A percentile compares a stretch with the other conserved stretches of the same genome.
Evolutionary conservation across 345 rosid genomes (phyloP).

Genomic region (Carallia pectinifolia): DNA sequence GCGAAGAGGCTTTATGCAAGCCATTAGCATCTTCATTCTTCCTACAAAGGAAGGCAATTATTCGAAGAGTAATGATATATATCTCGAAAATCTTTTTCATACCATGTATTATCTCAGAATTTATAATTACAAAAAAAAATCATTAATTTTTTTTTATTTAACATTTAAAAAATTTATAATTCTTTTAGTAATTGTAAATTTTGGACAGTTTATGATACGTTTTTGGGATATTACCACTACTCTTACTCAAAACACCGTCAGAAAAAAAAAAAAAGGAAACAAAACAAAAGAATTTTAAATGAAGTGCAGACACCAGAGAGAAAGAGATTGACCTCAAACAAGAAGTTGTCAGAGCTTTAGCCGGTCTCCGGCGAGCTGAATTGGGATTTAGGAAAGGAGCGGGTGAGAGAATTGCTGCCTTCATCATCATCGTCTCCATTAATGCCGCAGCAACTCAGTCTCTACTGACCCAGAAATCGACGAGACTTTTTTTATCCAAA

Average conservation of each 20-base stretch:
- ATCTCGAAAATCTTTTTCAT: too few species aligned
- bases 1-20: conserved; percentile 22
- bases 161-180: too few species aligned
- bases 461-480: too few species aligned
- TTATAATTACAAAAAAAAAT: too few species aligned
- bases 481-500: too few species aligned
- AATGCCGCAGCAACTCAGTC: background rate
- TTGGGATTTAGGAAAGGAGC: conserved; percentile 11
- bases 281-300: background rate
- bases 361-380: background rate
- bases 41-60: conserved; percentile 23
- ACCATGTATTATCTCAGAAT: too few species aligned
- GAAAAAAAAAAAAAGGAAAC: background rate
- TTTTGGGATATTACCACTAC: background rate
- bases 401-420: conserved; percentile 28
- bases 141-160: too few species aligned
- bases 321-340: conserved; percentile 26
- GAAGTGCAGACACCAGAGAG: background rate
- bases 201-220: too few species aligned
- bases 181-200: too few species aligned
- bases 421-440: conserved; percentile 32
- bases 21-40: conserved; percentile 41
- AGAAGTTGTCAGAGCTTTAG: conserved; percentile 15
- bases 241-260: background rate
- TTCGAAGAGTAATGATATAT: too few species aligned